Evolutionary conservation across 1,139 yeast species (phyloP).

Genomic region (Magnusiomyces fungicola): DNA sequence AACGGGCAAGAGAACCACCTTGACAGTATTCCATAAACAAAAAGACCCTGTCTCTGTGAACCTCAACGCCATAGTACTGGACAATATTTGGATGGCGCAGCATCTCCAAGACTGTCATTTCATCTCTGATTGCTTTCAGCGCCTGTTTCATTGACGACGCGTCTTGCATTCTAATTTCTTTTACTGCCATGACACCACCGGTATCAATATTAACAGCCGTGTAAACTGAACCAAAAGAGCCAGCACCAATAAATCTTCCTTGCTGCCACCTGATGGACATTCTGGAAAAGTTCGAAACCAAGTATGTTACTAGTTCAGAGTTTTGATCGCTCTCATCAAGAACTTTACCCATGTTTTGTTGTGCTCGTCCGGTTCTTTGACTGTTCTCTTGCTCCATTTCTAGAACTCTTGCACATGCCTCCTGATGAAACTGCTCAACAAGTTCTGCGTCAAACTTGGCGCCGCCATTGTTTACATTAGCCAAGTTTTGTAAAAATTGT

Average conservation of each 20-base stretch:
- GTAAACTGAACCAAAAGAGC: constrained; percentile 90
- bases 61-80: constrained; percentile 94
- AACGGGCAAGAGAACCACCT: constrained; percentile 84
- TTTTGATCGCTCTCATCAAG: constrained; percentile 82
- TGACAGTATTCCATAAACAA: constrained; percentile 97
- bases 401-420: constrained; percentile 52
- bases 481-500: constrained; percentile 6
- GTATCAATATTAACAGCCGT: constrained; percentile 90
- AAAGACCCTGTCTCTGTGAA: constrained; percentile 90
- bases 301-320: constrained; percentile 74
- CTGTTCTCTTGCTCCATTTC: constrained; percentile 44
- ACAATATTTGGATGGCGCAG: constrained; percentile 93
- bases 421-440: constrained; percentile 48
- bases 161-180: constrained; percentile 88
- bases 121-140: constrained; percentile 86
- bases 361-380: constrained; percentile 39
- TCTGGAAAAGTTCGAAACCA: constrained; percentile 86
- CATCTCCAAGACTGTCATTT: constrained; percentile 94
- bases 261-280: constrained; percentile 97
- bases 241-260: constrained; percentile 89
- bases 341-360: constrained; percentile 72
- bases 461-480: constrained; percentile 6
- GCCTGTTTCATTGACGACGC: constrained; percentile 77
- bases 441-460: constrained; percentile 53
- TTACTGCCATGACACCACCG: constrained; percentile 95